These are phyloP conservation scores for Fusarium penzigii DNA, from an alignment of 2,329 filamentous ascomycete genomes.

Conservation along the genomic window DNA sequence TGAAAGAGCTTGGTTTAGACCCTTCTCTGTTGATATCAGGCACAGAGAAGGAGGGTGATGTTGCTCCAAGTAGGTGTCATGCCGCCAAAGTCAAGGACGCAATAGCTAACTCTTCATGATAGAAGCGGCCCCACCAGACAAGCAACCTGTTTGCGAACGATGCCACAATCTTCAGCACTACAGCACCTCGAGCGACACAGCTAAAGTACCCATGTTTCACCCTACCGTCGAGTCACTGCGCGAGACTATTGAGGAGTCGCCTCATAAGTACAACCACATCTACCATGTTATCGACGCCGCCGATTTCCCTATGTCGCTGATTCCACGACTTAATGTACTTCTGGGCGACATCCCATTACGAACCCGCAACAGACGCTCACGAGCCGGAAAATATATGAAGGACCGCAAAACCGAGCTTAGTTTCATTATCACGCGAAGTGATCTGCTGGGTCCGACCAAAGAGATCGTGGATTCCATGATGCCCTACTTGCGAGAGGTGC, in stretches of 20 bases:
- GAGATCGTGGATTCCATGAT: slow-evolving; percentile 82
- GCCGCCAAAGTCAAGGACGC: neutral
- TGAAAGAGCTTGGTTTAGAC: slow-evolving; percentile 50
- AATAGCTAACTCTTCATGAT: slow-evolving; percentile 10
- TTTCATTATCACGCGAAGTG: slow-evolving; percentile 88
- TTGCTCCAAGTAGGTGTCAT: slow-evolving; percentile 18
- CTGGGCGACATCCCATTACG: slow-evolving; percentile 74
- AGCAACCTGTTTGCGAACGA: slow-evolving; percentile 74
- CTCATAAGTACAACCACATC: slow-evolving; percentile 87
- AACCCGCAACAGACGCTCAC: slow-evolving; percentile 77
- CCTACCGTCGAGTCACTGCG: slow-evolving; percentile 79
- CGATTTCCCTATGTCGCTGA: slow-evolving; percentile 92
- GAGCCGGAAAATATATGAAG: slow-evolving; percentile 62
- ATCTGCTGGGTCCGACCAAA: slow-evolving; percentile 82
- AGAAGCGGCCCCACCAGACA: slow-evolving; percentile 24
- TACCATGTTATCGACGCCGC: slow-evolving; percentile 95
- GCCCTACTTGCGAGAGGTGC: slow-evolving; percentile 77
- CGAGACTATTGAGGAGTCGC: slow-evolving; percentile 84
- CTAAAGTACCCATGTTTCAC: slow-evolving; percentile 67
- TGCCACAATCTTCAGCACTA: slow-evolving; percentile 85
- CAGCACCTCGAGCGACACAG: slow-evolving; percentile 52
- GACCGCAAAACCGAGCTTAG: slow-evolving; percentile 76
- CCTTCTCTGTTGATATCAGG: slow-evolving; percentile 39
- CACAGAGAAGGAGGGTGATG: slow-evolving; percentile 21
- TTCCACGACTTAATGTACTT: slow-evolving; percentile 72